Percentiles rank a stretch among this genome's conserved stretches.
Conservation (phyloP, 345 rosid genomes). For the Sisymbrium altissimum region DNA sequence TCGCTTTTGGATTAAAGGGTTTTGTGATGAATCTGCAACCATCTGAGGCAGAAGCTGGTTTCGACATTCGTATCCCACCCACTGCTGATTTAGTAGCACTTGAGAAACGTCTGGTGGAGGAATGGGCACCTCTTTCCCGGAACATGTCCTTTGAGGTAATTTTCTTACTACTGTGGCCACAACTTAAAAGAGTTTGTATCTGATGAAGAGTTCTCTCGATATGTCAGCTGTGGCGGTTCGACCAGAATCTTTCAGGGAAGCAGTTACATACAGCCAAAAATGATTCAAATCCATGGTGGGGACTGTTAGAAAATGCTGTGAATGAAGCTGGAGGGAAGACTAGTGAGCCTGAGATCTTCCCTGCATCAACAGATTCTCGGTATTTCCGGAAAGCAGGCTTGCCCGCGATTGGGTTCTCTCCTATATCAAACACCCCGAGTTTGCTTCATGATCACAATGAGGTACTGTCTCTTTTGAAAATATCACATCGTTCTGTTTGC, state of each 20-base stretch:
- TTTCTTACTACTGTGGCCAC: neutral
- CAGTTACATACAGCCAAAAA: conserved; percentile 50
- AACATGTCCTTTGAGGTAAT: conserved; percentile 78
- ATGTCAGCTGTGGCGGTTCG: conserved; percentile 12
- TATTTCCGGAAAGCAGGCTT: conserved; percentile 59
- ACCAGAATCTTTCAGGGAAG: conserved; percentile 31
- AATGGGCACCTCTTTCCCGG: conserved; percentile 81
- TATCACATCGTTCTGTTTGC: neutral
- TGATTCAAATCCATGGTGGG: conserved; percentile 79
- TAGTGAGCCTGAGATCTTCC: conserved; percentile 70
- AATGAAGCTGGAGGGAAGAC: conserved; percentile 53
- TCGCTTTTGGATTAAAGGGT: conserved; percentile 16
- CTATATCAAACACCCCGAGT: conserved; percentile 78
- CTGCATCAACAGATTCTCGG: conserved; percentile 74
- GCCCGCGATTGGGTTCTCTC: conserved; percentile 84
- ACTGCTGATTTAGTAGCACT: conserved; percentile 41
- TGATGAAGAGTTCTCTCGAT: conserved; percentile 40
- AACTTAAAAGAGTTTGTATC: conserved; percentile 52
- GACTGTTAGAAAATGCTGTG: conserved; percentile 60
- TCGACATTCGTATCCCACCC: conserved; percentile 32
- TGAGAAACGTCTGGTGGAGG: conserved; percentile 74
- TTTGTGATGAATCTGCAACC: conserved; percentile 32
- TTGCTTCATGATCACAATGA: conserved; percentile 87
- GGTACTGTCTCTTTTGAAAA: conserved; percentile 31
- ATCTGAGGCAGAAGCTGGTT: conserved; percentile 30